Evolutionary conservation across 495 filamentous ascomycete genomes (phyloP).

Genomic region (Aspergillus taichungensis): DNA sequence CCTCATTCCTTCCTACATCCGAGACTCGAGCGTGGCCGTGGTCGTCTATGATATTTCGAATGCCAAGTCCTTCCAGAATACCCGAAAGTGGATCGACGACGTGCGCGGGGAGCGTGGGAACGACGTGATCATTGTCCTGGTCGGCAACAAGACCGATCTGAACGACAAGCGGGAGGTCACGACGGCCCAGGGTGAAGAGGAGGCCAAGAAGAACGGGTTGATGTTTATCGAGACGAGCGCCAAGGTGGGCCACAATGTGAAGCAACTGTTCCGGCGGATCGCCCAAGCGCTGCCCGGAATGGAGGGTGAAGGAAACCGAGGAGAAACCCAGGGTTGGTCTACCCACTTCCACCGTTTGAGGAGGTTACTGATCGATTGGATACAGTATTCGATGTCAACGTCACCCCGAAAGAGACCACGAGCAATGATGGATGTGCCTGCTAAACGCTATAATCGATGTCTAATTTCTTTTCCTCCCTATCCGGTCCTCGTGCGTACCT

Average conservation of each 20-base stretch:
- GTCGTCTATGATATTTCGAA: conserved; percentile 99
- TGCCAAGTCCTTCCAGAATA: conserved; percentile 93
- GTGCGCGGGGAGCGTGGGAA: conserved; percentile 93
- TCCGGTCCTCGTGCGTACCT: conserved; percentile 1
- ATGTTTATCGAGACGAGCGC: conserved; percentile 99
- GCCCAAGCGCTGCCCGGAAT: conserved; percentile 96
- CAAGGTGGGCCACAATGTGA: conserved; percentile 96
- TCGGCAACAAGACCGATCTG: conserved; percentile 98
- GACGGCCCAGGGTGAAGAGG: conserved; percentile 88
- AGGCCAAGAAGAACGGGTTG: conserved; percentile 92
- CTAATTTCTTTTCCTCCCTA: background rate
- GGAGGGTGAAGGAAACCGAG: conserved; percentile 69
- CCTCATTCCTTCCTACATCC: conserved; percentile 95
- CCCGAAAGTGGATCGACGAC: conserved; percentile 98
- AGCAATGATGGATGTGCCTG: conserved; percentile 78
- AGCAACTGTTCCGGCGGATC: conserved; percentile 92
- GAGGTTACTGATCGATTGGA: conserved; percentile 11
- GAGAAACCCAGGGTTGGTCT: conserved; percentile 55
- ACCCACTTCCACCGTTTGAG: background rate
- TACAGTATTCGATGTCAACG: conserved; percentile 91
- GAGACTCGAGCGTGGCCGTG: conserved; percentile 92
- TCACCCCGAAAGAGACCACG: conserved; percentile 59
- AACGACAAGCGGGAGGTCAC: conserved; percentile 97
- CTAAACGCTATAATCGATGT: conserved; percentile 29
- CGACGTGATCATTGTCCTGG: conserved; percentile 96